A percentile compares a stretch with the other conserved stretches of the same genome.
Evolutionary conservation across 768 basidiomycete species (phyloP).

Genomic region (Collybia nuda): DNA sequence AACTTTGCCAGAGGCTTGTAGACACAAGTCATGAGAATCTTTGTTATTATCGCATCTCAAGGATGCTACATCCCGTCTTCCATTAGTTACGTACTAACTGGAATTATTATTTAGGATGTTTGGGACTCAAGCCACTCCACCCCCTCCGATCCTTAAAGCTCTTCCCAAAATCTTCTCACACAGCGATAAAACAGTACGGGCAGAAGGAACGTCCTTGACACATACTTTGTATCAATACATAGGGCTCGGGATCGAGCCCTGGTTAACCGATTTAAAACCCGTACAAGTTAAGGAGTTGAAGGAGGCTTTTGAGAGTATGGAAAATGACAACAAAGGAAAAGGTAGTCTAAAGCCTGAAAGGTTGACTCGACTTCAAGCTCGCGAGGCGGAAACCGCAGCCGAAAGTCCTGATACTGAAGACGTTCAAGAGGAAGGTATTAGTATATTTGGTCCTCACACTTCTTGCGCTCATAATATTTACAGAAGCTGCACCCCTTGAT

Average conservation of each 20-base stretch:
- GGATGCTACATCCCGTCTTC: neutral
- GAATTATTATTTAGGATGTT: constrained; percentile 54
- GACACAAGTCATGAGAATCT: no score
- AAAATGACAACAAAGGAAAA: constrained; percentile 82
- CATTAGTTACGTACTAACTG: neutral
- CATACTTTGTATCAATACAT: constrained; percentile 84
- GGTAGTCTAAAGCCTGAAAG: constrained; percentile 80
- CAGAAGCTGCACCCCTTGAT: constrained; percentile 63
- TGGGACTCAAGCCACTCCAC: constrained; percentile 71
- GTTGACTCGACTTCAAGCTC: constrained; percentile 71
- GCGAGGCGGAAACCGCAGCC: constrained; percentile 59
- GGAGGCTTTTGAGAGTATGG: constrained; percentile 83
- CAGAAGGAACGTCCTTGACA: constrained; percentile 81
- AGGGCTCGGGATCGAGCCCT: constrained; percentile 80
- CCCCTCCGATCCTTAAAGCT: constrained; percentile 79
- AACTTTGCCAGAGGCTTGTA: no score
- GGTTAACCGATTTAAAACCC: constrained; percentile 88
- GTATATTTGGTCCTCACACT: constrained; percentile 1
- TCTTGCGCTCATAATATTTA: constrained; percentile 8
- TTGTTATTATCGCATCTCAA: no score
- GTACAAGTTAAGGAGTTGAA: constrained; percentile 96
- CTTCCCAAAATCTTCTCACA: constrained; percentile 95
- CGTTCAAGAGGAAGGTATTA: constrained; percentile 45
- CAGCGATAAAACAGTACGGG: constrained; percentile 91
- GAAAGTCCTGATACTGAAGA: constrained; percentile 34